Conservation (phyloP, 306 rosid genomes). For the Cyamopsis tetragonoloba region DNA sequence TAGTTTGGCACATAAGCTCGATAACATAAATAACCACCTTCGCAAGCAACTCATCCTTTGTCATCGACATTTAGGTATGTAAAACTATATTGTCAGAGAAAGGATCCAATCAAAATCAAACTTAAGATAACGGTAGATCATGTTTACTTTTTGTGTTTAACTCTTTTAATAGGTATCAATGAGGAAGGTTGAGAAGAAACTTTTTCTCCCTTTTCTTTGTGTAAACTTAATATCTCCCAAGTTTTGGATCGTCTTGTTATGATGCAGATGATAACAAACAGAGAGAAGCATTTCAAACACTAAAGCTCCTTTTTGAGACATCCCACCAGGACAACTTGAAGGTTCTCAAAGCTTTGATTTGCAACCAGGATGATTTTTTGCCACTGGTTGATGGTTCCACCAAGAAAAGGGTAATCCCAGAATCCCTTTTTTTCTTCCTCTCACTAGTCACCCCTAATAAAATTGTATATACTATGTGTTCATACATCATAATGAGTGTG, state of each 20-base stretch:
- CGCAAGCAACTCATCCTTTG: conserved; percentile 42
- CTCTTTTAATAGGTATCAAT: too few species aligned
- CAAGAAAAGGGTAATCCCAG: conserved; percentile 46
- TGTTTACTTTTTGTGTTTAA: too few species aligned
- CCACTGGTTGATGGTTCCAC: conserved; percentile 48
- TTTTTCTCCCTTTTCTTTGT: background rate
- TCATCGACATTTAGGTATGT: conserved; percentile 37
- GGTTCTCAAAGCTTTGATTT: conserved; percentile 44
- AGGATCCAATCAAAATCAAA: too few species aligned
- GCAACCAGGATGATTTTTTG: conserved; percentile 36
- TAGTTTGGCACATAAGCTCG: conserved; percentile 58
- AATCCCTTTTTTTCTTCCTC: conserved; percentile 4
- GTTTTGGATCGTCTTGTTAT: background rate
- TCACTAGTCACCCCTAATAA: background rate
- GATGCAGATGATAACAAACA: conserved; percentile 49
- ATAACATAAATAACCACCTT: conserved; percentile 50
- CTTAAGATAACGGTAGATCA: too few species aligned
- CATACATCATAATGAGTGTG: background rate
- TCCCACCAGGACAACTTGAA: conserved; percentile 48
- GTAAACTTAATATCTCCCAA: background rate
- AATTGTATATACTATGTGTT: background rate
- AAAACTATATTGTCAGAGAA: too few species aligned
- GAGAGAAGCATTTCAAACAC: conserved; percentile 34
- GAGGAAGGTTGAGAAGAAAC: background rate
- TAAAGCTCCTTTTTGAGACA: conserved; percentile 30